Evolutionary conservation across 371 early-diverging fungal species (phyloP), one percentile per base, ranked within the genome.

Genomic region (Actinomortierella ambigua): DNA sequence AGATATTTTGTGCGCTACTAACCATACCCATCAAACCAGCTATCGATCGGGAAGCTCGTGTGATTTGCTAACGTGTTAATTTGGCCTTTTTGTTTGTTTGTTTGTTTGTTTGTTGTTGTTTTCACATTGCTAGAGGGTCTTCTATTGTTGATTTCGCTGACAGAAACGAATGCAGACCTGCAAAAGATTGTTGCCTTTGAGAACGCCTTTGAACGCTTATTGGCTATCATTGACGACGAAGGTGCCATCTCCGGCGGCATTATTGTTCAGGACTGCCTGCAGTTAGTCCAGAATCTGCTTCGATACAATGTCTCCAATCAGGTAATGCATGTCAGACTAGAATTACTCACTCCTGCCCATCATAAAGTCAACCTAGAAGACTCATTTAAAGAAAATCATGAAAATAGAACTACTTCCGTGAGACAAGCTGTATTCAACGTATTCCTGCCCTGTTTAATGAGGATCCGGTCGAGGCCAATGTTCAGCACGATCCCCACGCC

Each of bases 121-220:
- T 55, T 26, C 17, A 9, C 17, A 27, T 24, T 40, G 18, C 28
- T 63, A 95, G 96, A 98, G 88, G 94, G 94, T 1, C 77, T 98
- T 24, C 76, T 96, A 56, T 75, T 98, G 34, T 64, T 98, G 66
- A 95, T 95, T 46, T 82, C 92, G 0, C 82, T 98, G 57, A 96
- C 97, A 8, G 85, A 89, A 55, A 85, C 82, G 43, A 96, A 96
- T 77, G 91, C 96, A 29, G 98, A 98, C 48, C 90, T 98, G 26
- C 98, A 98, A 79, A 97, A 98, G 81, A 93, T 98, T 60, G 92
- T 98, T 49, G 97, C 97, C 4, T 98, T 98, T 76, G 96, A 98
- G 69, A 95, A 92, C 66, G 95, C 96, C 6, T 98, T 98, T 80
- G 98, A 98, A 62, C 84, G 90, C 18, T 75, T 97, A 29, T 79